Percentiles rank a stretch among this genome's conserved stretches.
These are phyloP conservation scores for Agroathelia rolfsii DNA, from an alignment of 1,284 basidiomycete genomes.

Conservation along the genomic window DNA sequence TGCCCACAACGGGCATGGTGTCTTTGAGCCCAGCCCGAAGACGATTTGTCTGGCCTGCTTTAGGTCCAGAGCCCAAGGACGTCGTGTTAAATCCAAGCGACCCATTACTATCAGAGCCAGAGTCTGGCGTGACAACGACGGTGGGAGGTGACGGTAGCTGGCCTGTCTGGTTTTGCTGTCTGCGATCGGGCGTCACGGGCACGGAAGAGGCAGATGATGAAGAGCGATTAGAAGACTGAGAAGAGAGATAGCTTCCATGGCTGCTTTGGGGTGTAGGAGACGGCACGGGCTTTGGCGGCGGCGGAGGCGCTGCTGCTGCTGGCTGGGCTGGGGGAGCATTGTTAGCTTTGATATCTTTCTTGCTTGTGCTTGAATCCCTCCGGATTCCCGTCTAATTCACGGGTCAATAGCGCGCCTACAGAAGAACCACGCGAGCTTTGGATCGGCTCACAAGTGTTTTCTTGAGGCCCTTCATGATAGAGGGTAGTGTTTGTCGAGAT, in stretches of 20 bases:
- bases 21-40: constrained; percentile 77
- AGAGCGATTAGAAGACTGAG: constrained; percentile 36
- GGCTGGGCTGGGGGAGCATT: too few species aligned
- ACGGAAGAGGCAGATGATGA: constrained; percentile 26
- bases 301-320: constrained; percentile 44
- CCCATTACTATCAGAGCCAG: constrained; percentile 41
- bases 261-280: constrained; percentile 35
- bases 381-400: too few species aligned
- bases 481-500: constrained; percentile 12
- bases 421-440: too few species aligned
- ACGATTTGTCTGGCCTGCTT: constrained; percentile 42
- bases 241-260: constrained; percentile 27
- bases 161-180: constrained; percentile 36
- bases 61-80: too few species aligned
- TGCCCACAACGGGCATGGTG: constrained; percentile 89
- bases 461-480: constrained; percentile 82
- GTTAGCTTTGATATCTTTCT: too few species aligned
- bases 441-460: constrained; percentile 63
- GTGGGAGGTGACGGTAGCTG: constrained; percentile 68
- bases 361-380: too few species aligned
- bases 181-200: constrained; percentile 37
- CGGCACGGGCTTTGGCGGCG: constrained; percentile 55
- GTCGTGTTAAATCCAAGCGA: too few species aligned
- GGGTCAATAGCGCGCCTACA: too few species aligned
- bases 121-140: constrained; percentile 82